Base-by-base conservation (phyloP, 2,329 filamentous ascomycete species). In the Pyrenochaeta sp. region DNA sequence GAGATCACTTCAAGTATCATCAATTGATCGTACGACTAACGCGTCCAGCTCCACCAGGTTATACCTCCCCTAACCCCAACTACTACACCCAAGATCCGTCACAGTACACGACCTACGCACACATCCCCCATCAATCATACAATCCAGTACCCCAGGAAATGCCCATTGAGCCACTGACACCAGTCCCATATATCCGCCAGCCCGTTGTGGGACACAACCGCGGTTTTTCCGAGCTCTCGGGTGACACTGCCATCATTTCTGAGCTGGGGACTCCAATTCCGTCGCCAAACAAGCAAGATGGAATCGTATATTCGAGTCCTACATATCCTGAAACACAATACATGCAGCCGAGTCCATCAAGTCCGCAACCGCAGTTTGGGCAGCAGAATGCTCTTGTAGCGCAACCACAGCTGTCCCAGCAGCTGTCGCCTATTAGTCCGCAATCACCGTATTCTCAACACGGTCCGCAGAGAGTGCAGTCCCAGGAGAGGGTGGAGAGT, bases 81-180 rank as follows among this genome's bases (percentile, higher is more conserved):
- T 39, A 41, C 41, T 26, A 35, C n/a, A 14, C 35, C 6, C 22
- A 35, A n/a, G 8, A 24, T 37, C 18, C 29, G n/a, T 28, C 18
- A 11, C 44, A 15, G 20, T 32, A 37, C 6, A 23, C 41, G 0
- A 34, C 13, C 20, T 48, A 27, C 8, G 13, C 34, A 3, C 26
- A 40, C 35, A 31, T 21, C 9, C 30, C 42, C 3, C 44, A 22
- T 8, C 23, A 42, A 7, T 31, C 41, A 7, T 26, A 15, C 9
- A 38, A 21, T 24, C 15, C 23, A 0, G 17, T 38, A 13, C 51
- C 46, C 0, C 55, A 59, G 11, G 53, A 59, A 39, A 40, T 59
- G 6, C 29, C 51, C 6, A 31, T 36, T 3, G 39, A 41, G 9
- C 36, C 27, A 1, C 13, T 23, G 1, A 32, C 37, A 4, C 14